Evolutionary conservation across 306 rosid genomes (phyloP), one percentile per base, ranked within the genome.

Genomic region (Prunus mongolica): DNA sequence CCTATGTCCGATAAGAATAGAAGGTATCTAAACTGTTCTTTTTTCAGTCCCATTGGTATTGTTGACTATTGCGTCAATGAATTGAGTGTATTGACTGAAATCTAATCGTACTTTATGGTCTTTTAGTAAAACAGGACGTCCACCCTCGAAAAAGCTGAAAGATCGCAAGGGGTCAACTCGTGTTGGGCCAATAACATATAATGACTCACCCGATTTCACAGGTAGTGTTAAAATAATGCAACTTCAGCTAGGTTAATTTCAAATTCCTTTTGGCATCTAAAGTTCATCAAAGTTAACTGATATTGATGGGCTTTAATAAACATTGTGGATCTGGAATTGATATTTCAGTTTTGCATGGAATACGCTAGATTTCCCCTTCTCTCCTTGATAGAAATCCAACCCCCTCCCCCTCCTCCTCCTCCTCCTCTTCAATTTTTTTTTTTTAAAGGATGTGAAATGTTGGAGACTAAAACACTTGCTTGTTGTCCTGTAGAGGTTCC

Each of bases 111-210:
- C 68, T 86, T 79, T 65, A 77, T 85, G 67, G 79, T 45, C 76
- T 45, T 38, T 79, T 88, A 89, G 98, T 72, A 91, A 88, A 86
- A 75, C 88, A 56, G 98, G 98, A 7, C 93, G 93, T 65, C 97
- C 94, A 74, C 93, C 94, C 72, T 82, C 91, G 3, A 94, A 88
- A 83, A 94, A 94, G 83, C 92, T 83, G 76, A 89, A 90, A 84
- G 98, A 88, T 77, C 94, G 90, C 75, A 90, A 91, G 78, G 78
- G 74, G 73, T 75, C 80, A 83, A 74, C 92, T 86, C 87, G 84
- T 71, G 82, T 80, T 56, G 91, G 90, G 83, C 86, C 88, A 74
- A 86, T 71, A 50, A 75, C 76, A 68, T 82, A 62, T 24, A 83
- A 78, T 64, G 83, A 86, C 50, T 83, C 92, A 64, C 76, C 91